Base-by-base conservation (phyloP, 306 rosid genomes). In the Quercus aquifolioides region DNA sequence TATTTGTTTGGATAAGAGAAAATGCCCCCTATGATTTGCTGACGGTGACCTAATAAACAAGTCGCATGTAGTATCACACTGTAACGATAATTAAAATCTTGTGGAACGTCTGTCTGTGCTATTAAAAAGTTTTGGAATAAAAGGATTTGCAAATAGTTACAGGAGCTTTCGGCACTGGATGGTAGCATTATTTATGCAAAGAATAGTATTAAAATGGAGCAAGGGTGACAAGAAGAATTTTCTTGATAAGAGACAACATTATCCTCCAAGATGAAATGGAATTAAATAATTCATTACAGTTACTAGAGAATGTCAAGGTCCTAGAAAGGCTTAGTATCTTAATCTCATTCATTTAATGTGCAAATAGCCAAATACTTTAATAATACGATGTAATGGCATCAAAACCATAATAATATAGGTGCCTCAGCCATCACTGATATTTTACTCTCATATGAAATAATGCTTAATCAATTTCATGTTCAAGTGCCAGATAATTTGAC, bases 1-100 rank as follows among this genome's bases (percentile, higher is more conserved):
- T 92, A 91, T 88, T 90, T 87, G 84, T 88, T 84, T 92, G 94
- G 98, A 94, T 94, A 92, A 94, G 97, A 81, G 82, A 84, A 86
- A 88, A 85, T 85, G 85, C 75, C 67, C 68, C 65, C 73, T 86
- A 88, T 86, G 90, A 85, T 91, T 86, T 93, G 88, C 84, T 78
- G 92, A 90, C 73, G 76, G 89, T 76, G 93, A 89, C 91, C 30
- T 81, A 69, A 76, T 84, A 74, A 84, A 84, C 90, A 88, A 91
- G 86, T 90, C 89, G 93, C 83, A 74, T 82, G 86, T 76, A 84
- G 88, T 83, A 90, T 85, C 85, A 80, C 25, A 76, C 43, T 78
- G 83, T 85, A 60, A 64, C 71, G 82, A 79, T 86, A 83, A 74
- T 77, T 69, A 62, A 82, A 77, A 81, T 82, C 76, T 84, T 74